Conservation (phyloP, 225 moss, liverwort and hornwort species). For the Climacium dendroides region DNA sequence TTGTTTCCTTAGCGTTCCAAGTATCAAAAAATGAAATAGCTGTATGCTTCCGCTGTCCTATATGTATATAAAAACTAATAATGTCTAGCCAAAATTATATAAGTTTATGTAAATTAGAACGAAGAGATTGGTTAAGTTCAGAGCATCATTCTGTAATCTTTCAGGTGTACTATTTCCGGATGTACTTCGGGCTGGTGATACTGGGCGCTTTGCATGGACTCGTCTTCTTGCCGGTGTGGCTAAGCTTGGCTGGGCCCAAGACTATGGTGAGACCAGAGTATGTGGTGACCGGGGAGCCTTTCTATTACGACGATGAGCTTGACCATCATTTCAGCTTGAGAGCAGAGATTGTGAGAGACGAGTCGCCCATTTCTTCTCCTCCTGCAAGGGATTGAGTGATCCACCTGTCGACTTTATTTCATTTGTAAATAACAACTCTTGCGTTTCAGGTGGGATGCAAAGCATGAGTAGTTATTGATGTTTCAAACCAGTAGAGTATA, state of each 20-base stretch:
- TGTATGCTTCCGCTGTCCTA: background rate
- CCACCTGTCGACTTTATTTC: background rate
- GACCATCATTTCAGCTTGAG: slow-evolving; percentile 36
- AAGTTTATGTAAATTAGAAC: background rate
- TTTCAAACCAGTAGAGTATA: background rate
- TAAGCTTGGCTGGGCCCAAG: slow-evolving; percentile 72
- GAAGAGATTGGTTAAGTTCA: background rate
- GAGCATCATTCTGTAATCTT: background rate
- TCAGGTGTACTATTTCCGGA: slow-evolving; percentile 95
- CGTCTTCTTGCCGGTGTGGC: slow-evolving; percentile 76
- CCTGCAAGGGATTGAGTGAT: slow-evolving; percentile 18
- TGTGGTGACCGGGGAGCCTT: background rate
- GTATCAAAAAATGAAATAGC: background rate
- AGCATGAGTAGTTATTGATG: background rate
- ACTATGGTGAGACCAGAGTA: slow-evolving; percentile 6
- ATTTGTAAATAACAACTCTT: slow-evolving; percentile 1
- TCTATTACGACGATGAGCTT: slow-evolving; percentile 27
- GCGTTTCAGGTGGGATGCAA: background rate
- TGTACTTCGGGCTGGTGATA: slow-evolving; percentile 78
- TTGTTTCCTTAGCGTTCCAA: background rate
- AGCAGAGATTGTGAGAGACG: slow-evolving; percentile 24
- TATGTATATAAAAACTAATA: background rate
- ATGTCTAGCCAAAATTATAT: background rate
- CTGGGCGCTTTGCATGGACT: slow-evolving; percentile 88
- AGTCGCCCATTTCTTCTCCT: slow-evolving; percentile 42